Base-by-base conservation (phyloP, 805 yeast species). In the Myxozyma udenii region DNA sequence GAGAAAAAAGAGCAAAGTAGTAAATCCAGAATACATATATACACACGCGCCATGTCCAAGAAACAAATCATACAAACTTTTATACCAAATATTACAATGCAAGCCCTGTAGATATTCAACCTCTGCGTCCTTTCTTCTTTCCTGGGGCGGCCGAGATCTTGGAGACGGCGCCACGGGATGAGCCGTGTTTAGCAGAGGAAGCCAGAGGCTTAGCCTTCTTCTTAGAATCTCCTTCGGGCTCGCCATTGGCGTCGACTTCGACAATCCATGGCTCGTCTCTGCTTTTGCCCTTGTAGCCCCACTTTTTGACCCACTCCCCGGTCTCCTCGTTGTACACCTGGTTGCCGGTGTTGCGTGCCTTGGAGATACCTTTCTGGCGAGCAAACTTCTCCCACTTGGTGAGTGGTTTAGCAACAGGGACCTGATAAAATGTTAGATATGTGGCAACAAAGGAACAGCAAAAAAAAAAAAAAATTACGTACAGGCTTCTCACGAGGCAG, bases 301-400 rank as follows among this genome's bases (percentile, higher is more conserved):
- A 93, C 71, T 89, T 91, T 63, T 95, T 91, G 55, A 85, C 96
- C 98, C 98, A 93, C 71, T 89, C 90, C 46, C 91, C 90, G 26
- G 79, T 72, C 28, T 79, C 93, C 69, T 93, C 98, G 69, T 93
- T 96, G 63, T 74, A 93, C 0, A 87, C 88, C 79, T 84, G 75
- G 72, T 87, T 93, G 42, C 95, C 96, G 25, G 86, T 83, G 68
- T 84, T 89, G 18, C 61, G 55, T 55, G 86, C 87, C 76, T 87
- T 90, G 72, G 95, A 76, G 68, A 93, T 93, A 65, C 98, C 98
- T 74, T 93, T 93, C 78, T 81, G 87, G 53, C 85, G 85, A 59
- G 99, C 99, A 75, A 93, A 93, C 66, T 79, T 78, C 73, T 93
- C 96, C 99, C 99, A 93, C 73, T 84, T 89, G 60, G 98, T 90